These are phyloP conservation scores for Phyllosticta citriasiana DNA, from an alignment of 2,329 filamentous ascomycete genomes.

Conservation along the genomic window DNA sequence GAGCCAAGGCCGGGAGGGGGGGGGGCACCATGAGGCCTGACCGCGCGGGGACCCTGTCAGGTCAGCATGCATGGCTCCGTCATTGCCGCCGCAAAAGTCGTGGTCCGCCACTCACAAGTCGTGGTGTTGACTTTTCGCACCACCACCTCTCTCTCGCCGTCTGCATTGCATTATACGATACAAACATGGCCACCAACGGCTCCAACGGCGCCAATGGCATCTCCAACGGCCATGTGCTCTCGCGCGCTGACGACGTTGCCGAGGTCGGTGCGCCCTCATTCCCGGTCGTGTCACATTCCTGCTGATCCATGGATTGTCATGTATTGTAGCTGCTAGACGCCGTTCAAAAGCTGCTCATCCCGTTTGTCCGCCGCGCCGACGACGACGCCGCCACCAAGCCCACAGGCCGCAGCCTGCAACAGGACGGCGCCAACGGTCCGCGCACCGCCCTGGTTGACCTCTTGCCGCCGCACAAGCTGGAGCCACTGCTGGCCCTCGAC, in stretches of 20 bases:
- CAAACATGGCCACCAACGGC: constrained; percentile 17
- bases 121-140: neutral
- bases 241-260: constrained; percentile 27
- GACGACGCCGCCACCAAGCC: constrained; percentile 47
- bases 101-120: neutral
- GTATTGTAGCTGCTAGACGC: constrained; percentile 52
- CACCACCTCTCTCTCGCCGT: constrained; percentile 1
- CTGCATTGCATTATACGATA: neutral
- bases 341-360: constrained; percentile 57
- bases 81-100: constrained; percentile 7
- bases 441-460: constrained; percentile 35
- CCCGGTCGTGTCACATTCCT: neutral
- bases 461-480: constrained; percentile 34
- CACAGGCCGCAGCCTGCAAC: constrained; percentile 46
- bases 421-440: constrained; percentile 50
- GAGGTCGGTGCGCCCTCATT: constrained; percentile 19
- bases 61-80: constrained; percentile 3
- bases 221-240: constrained; percentile 16
- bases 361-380: constrained; percentile 63
- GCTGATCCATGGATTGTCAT: neutral
- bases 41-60: neutral
- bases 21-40: neutral
- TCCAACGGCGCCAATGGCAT: constrained; percentile 8
- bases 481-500: constrained; percentile 28
- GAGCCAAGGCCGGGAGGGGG: neutral